Base-by-base conservation (phyloP, 257 asterid genomes). In the Solanum chiquidenum region DNA sequence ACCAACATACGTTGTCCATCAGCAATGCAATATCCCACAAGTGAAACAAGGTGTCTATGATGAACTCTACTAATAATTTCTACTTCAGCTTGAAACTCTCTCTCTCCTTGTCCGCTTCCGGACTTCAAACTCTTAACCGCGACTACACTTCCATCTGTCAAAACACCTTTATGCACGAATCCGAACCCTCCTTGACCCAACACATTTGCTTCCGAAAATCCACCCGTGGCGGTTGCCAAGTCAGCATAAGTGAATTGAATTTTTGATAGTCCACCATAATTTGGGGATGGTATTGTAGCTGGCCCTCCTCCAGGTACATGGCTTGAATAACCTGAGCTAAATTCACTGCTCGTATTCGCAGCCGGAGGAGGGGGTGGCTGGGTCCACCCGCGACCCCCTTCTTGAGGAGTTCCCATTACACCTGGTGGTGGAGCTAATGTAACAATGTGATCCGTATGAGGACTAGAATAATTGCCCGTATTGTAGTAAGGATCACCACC, bases 391-490 rank as follows among this genome's bases (percentile, higher is more conserved):
- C 83, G 86, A 1, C 9, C 60, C 8, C 25, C 87, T 38, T 49
- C 80, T 12, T 23, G 62, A 1, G 95, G 91, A 11, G 93, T 83
- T 40, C 90, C 93, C 94, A 90, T 90, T 55, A 87, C 89, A 3
- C 95, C 95, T 0, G 93, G 92, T 3, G 94, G 93, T 4, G 93
- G 93, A 5, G 89, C 90, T 49, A 91, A 88, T 9, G 89, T 88
- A 11, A 88, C 84, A 37, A 86, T 69, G 72, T 90, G 93, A 49
- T 90, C 93, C 42, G 80, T 58, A 16, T 8, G 68, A 46, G 89
- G 87, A 23, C 85, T 77, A 31, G 88, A 90, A n/a, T 88, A 79
- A 40, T 82, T 42, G 10, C 87, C 29, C 34, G 83, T 87, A 37
- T 89, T 86, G 83, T 90, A 90, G 87, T 92, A 94, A 23, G 74